Evolutionary conservation across 1,284 basidiomycete genomes (phyloP), one percentile per base, ranked within the genome.

Genomic region (Sporisorium reilianum): DNA sequence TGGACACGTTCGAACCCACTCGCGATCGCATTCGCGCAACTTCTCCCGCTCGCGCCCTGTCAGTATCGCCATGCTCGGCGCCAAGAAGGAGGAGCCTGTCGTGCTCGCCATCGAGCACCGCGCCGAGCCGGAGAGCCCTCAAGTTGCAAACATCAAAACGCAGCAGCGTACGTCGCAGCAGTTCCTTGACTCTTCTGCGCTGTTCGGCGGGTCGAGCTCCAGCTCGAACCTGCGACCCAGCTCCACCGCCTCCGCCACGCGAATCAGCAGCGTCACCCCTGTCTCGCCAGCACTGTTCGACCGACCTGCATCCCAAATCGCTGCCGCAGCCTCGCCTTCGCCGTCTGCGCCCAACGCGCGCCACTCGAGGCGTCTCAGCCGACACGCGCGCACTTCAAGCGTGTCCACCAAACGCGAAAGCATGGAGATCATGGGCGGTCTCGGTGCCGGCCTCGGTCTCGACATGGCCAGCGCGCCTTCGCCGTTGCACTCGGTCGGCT

Each of bases 361-460:
- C 38, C 75, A 79, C 42, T 58, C 64, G 4, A 65, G 76, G 22
- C 65, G 73, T 26, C 65, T 65, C 25, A 75, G 72, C 32, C 77
- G 80, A 23, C 80, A 82, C 52, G 64, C 66, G 1, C 72, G 80
- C n/a, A 74, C 64, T n/a, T 49, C 65, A 1, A 78, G 76, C 58
- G 67, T 82, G 1, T 38, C 77, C 6, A 82, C 80, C 28, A 73
- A 75, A 32, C 73, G 79, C n/a, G 78, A 82, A 40, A 80, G 77
- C 55, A 80, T 82, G 64, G 80, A 82, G 58, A 76, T 82, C 57
- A 82, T 82, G 79, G 76, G 78, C 23, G 80, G 80, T 42, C 32
- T 81, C 36, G 65, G 65, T 34, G 68, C 76, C 22, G 80, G 80
- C 12, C 55, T 81, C 9, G 66, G 66, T 9, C 41, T 70, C 14